These are phyloP conservation scores for Hymenoscyphus salicellus DNA, from an alignment of 2,329 filamentous ascomycete species.

Conservation along the genomic window DNA sequence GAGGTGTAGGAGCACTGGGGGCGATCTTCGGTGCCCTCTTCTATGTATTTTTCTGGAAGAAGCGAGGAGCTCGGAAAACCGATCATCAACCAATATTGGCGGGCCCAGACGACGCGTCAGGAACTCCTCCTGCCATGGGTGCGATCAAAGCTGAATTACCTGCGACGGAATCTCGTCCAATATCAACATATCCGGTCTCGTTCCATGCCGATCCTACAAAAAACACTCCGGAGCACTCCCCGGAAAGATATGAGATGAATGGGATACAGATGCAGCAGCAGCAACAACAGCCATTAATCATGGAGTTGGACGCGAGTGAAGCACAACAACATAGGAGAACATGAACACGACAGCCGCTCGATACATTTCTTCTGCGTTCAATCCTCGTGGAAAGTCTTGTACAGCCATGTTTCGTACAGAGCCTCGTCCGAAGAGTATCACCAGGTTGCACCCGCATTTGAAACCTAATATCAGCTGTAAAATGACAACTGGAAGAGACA, in stretches of 20 bases:
- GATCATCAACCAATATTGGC: not conserved
- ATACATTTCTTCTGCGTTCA: not conserved
- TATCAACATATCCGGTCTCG: not conserved
- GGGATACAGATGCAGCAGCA: not conserved
- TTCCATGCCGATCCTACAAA: not conserved
- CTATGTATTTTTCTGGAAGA: not conserved
- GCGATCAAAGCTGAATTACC: not conserved
- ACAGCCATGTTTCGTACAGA: not conserved
- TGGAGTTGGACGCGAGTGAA: slow-evolving; percentile 5
- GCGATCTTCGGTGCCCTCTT: not conserved
- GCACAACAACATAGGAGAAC: not conserved
- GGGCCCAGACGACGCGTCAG: not conserved
- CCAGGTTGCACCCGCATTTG: not conserved
- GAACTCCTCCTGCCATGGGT: not conserved
- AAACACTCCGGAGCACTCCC: not conserved
- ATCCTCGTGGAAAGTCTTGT: slow-evolving; percentile 8
- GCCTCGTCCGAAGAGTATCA: slow-evolving; percentile 2
- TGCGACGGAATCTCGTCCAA: not conserved
- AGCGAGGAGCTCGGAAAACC: not conserved
- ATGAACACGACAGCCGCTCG: slow-evolving; percentile 1
- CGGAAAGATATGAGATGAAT: slow-evolving; percentile 6
- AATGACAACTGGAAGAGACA: not conserved
- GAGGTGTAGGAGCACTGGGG: not conserved
- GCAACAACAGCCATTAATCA: not conserved
- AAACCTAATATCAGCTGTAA: not conserved